phyloP scores from a whole-genome alignment of 1,139 yeast genomes.

The Debaryomyces robertsiae region DNA sequence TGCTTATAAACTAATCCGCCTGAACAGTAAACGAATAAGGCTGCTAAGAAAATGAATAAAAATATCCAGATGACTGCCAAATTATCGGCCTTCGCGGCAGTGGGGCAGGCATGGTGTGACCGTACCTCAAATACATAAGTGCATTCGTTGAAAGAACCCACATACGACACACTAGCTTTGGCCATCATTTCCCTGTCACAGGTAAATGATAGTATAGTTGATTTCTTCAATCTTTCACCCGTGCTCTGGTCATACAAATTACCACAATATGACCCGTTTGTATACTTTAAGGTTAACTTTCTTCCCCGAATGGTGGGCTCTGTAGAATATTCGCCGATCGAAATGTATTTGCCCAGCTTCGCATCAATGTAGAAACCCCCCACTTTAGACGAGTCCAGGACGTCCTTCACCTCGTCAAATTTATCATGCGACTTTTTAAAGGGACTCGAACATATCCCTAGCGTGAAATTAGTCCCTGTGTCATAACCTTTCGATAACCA shows the following conservation, averaged over 20 bases:
- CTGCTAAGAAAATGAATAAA: slow-evolving; percentile 53
- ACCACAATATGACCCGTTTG: slow-evolving; percentile 70
- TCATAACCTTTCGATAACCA: slow-evolving; percentile 78
- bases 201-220: slow-evolving; percentile 71
- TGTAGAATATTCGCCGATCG: slow-evolving; percentile 67
- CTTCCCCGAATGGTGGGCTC: slow-evolving; percentile 70
- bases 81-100: slow-evolving; percentile 61
- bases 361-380: slow-evolving; percentile 71
- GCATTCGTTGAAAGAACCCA: slow-evolving; percentile 77
- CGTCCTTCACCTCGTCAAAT: slow-evolving; percentile 35
- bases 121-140: slow-evolving; percentile 83
- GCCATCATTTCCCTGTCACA: slow-evolving; percentile 77
- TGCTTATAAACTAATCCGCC: slow-evolving; percentile 56
- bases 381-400: slow-evolving; percentile 50
- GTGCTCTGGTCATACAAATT: slow-evolving; percentile 30
- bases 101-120: slow-evolving; percentile 87
- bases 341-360: slow-evolving; percentile 49
- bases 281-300: slow-evolving; percentile 70
- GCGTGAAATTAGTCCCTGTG: slow-evolving; percentile 70
- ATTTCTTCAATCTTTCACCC: slow-evolving; percentile 52
- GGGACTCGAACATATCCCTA: slow-evolving; percentile 78
- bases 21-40: slow-evolving; percentile 54
- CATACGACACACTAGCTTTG: slow-evolving; percentile 67
- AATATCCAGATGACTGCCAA: slow-evolving; percentile 64
- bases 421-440: slow-evolving; percentile 40